These are phyloP conservation scores for Saccharomyces pastorianus DNA, from an alignment of 1,139 yeast species.

Conservation along the genomic window DNA sequence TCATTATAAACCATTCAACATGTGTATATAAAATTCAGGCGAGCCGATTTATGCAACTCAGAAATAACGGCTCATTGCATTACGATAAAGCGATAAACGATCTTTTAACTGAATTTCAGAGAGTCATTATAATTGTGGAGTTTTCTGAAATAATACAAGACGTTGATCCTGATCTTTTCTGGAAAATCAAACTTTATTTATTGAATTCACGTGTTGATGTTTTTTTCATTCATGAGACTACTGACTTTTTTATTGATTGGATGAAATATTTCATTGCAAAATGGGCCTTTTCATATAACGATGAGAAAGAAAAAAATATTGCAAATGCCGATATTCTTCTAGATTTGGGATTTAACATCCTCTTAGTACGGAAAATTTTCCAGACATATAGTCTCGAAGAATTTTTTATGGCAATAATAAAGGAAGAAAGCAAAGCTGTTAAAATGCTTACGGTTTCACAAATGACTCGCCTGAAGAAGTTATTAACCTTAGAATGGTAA, in stretches of 20 bases:
- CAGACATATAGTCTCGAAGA: neutral
- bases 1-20: slow-evolving; percentile 12
- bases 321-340: slow-evolving; percentile 1
- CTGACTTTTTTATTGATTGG: neutral
- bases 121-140: slow-evolving; percentile 14
- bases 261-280: neutral
- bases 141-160: slow-evolving; percentile 9
- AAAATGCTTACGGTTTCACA: neutral
- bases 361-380: slow-evolving; percentile 2
- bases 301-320: neutral
- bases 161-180: slow-evolving; percentile 18
- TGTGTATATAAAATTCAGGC: slow-evolving; percentile 15
- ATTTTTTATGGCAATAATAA: neutral
- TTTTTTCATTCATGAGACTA: slow-evolving; percentile 7
- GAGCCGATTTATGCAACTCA: slow-evolving; percentile 16
- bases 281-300: neutral
- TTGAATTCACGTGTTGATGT: slow-evolving; percentile 6
- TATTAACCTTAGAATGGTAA: neutral
- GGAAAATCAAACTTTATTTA: slow-evolving; percentile 18
- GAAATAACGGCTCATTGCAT: slow-evolving; percentile 5
- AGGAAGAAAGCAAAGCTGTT: neutral
- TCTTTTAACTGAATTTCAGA: slow-evolving; percentile 11
- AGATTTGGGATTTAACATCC: slow-evolving; percentile 5
- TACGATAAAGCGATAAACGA: slow-evolving; percentile 7
- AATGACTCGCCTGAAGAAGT: neutral